Percentiles rank a stretch among this genome's conserved stretches.
phyloP scores from a whole-genome alignment of 2,329 filamentous ascomycete species.

The Aspergillus phoenicis region DNA sequence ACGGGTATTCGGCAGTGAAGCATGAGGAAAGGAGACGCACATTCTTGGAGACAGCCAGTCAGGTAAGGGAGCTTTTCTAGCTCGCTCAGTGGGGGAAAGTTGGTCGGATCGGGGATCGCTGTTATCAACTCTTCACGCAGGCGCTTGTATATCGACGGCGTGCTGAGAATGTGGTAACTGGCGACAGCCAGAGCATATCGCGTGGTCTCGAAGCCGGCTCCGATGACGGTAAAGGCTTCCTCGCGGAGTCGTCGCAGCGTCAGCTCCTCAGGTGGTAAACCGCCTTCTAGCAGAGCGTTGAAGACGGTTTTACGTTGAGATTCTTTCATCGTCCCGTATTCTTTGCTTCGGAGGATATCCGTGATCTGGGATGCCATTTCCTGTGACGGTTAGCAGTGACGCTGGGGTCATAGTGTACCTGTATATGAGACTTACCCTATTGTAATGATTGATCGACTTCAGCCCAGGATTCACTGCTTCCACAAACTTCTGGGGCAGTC shows the following conservation, averaged over 20 bases:
- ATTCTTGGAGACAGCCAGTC: constrained; percentile 17
- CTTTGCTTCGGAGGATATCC: constrained; percentile 6
- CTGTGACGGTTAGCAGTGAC: neutral
- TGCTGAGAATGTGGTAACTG: constrained; percentile 34
- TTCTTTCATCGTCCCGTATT: constrained; percentile 1
- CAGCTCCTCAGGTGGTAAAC: constrained; percentile 41
- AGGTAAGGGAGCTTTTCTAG: constrained; percentile 39
- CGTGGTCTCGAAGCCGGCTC: constrained; percentile 35
- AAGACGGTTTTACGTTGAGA: constrained; percentile 13
- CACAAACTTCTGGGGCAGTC: constrained; percentile 13
- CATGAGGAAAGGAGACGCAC: neutral
- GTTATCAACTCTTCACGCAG: constrained; percentile 32
- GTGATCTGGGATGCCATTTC: constrained; percentile 14
- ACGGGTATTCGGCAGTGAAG: neutral
- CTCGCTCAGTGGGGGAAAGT: constrained; percentile 18
- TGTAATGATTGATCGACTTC: constrained; percentile 14
- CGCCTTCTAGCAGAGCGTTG: constrained; percentile 36
- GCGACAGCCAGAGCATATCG: constrained; percentile 29
- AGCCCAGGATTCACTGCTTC: constrained; percentile 11
- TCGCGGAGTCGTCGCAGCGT: constrained; percentile 26
- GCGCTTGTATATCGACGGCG: constrained; percentile 26
- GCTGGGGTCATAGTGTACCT: no score
- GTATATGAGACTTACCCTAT: constrained; percentile 1
- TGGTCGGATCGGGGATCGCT: constrained; percentile 26
- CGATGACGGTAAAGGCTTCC: constrained; percentile 31